Percentiles rank a stretch among this genome's conserved stretches.
Evolutionary conservation across 2,329 filamentous ascomycete species (phyloP).

Genomic region (Furcasterigmium sp.): DNA sequence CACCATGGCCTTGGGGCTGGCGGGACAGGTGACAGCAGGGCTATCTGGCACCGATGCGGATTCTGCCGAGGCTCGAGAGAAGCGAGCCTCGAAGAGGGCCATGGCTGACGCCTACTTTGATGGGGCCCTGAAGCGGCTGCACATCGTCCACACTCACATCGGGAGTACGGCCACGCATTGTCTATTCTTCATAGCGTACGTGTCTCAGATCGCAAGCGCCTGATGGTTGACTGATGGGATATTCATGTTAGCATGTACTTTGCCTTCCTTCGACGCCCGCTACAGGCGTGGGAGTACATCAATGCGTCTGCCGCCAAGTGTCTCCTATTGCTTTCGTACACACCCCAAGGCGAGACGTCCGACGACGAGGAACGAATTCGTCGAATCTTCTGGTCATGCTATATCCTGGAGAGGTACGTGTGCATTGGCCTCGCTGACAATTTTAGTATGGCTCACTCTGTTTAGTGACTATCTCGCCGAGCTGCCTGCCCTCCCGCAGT

Average conservation of each 20-base stretch:
- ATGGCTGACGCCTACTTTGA: constrained; percentile 40
- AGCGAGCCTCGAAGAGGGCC: constrained; percentile 22
- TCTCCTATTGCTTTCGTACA: constrained; percentile 41
- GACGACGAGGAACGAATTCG: constrained; percentile 42
- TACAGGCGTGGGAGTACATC: constrained; percentile 49
- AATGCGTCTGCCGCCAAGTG: constrained; percentile 43
- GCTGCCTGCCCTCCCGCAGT: constrained; percentile 42
- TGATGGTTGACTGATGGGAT: neutral
- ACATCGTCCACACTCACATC: constrained; percentile 40
- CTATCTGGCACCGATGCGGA: constrained; percentile 14
- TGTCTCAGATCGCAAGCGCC: neutral
- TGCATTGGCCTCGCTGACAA: too few relatives aligned
- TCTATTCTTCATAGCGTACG: constrained; percentile 44
- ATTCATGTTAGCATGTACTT: constrained; percentile 34
- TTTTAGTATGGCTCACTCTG: neutral
- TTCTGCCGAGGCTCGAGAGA: constrained; percentile 20
- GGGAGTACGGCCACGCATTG: constrained; percentile 41
- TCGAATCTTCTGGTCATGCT: constrained; percentile 50
- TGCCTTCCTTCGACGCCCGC: constrained; percentile 41
- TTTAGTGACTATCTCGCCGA: constrained; percentile 46
- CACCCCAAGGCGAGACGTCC: constrained; percentile 21
- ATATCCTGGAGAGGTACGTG: constrained; percentile 45
- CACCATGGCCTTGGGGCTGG: constrained; percentile 42
- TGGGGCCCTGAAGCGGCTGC: constrained; percentile 37
- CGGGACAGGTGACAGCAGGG: constrained; percentile 30